Evolutionary conservation across 352 stramenopile genomes (phyloP).

Genomic region (Pythium sukuiense): DNA sequence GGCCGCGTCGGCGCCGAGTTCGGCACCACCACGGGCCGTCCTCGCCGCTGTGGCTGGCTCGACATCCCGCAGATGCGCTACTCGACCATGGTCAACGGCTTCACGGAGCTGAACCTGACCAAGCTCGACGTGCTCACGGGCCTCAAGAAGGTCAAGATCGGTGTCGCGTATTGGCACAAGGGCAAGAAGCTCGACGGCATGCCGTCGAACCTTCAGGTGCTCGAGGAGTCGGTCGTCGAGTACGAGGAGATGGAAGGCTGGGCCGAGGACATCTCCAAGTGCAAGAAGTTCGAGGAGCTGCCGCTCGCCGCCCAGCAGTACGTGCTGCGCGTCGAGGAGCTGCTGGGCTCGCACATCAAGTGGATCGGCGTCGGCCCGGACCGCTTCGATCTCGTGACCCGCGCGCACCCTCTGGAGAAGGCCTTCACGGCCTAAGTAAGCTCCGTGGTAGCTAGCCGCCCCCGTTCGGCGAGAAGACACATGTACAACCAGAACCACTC

Average conservation of each 20-base stretch:
- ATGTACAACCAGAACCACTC: not conserved
- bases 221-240: conserved; percentile 94
- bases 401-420: conserved; percentile 74
- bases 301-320: conserved; percentile 95
- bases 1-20: conserved; percentile 94
- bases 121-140: conserved; percentile 99
- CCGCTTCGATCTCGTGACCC: conserved; percentile 94
- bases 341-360: conserved; percentile 95
- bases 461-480: no score
- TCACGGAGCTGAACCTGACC: conserved; percentile 98
- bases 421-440: conserved; percentile 36
- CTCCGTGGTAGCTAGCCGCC: not conserved
- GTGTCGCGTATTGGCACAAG: conserved; percentile 94
- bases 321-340: conserved; percentile 96
- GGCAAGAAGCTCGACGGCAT: conserved; percentile 94
- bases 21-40: conserved; percentile 97
- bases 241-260: conserved; percentile 94
- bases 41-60: conserved; percentile 97
- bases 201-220: conserved; percentile 93
- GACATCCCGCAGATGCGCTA: conserved; percentile 97
- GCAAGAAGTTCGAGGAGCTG: conserved; percentile 96
- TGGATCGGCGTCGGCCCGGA: conserved; percentile 98
- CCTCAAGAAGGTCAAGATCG: conserved; percentile 95
- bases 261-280: conserved; percentile 96
- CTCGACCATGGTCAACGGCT: conserved; percentile 94